Evolutionary conservation across 306 rosid species (phyloP), one percentile per base, ranked within the genome.

Genomic region (Datisca glomerata): DNA sequence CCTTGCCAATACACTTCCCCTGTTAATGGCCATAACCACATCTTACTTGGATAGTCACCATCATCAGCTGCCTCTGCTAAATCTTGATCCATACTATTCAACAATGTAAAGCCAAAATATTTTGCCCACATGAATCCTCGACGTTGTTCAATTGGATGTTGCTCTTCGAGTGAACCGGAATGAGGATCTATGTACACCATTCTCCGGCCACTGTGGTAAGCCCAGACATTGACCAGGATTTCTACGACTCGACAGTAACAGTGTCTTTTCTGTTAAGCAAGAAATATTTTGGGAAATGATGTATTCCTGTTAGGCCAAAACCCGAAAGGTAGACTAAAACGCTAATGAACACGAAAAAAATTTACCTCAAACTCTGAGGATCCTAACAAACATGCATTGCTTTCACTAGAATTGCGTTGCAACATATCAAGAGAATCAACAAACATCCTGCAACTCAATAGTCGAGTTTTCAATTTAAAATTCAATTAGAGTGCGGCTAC

Each of bases 1-100:
- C 98, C 95, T 66, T 74, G 86, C 95, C 98, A 89, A 61, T 84
- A 86, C 34, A 89, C 91, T 70, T 89, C 98, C 28, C 95, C 93
- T 5, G 91, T 84, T 62, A 74, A 57, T 21, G 95, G 93, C 95
- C 98, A 89, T 68, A 89, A 21, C 98, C 95, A 85, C 60, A 18
- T 50, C 21, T 75, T 64, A 36, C 66, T 71, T 7, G 83, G 80
- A 61, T 71, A 50, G 51, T 81, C 93, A 41, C 75, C 91, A 21
- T 89, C 98, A 48, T 89, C 98, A 14, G 91, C 84, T 7, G 91
- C 95, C 72, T 89, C 98, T 0, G 93, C 98, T 48, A 84, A 64
- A 68, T 89, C 93, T 59, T 80, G 95, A 53, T 89, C 98, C 93
- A 89, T 89, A 47, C 73, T 89, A 65, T 89, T 80, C 62, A 84